phyloP scores from a whole-genome alignment of 495 filamentous ascomycete species.

The Podospora pseudoanserina region DNA sequence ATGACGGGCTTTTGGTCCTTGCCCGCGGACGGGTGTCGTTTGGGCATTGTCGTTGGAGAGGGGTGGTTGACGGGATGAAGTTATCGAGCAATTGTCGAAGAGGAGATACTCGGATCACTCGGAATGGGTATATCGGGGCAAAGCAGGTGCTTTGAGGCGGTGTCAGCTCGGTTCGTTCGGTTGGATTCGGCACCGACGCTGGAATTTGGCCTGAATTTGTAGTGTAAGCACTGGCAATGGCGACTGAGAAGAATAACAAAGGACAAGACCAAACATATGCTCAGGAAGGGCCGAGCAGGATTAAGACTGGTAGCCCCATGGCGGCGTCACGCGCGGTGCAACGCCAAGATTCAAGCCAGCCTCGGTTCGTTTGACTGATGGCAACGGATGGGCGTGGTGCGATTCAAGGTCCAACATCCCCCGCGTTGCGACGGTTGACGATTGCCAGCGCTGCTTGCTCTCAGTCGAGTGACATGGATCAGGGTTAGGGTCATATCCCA shows the following conservation, averaged over 20 bases:
- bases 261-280: neutral
- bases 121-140: neutral
- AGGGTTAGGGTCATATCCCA: constrained; percentile 2
- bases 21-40: neutral
- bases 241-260: neutral
- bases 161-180: neutral
- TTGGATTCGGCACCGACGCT: neutral
- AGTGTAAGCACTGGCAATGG: neutral
- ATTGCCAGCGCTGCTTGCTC: neutral
- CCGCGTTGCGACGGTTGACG: neutral
- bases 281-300: neutral
- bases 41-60: neutral
- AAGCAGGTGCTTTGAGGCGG: neutral
- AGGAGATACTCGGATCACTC: constrained; percentile 2
- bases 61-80: neutral
- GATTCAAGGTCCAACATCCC: neutral
- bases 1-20: constrained; percentile 39
- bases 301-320: neutral
- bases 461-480: neutral
- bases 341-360: neutral
- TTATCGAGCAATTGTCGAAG: neutral
- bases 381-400: neutral
- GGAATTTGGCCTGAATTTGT: neutral
- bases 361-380: neutral
- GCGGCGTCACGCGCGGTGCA: neutral